Evolutionary conservation across 108 stramenopile genomes (phyloP).

Genomic region (Mayamaea pseudoterrestris): DNA sequence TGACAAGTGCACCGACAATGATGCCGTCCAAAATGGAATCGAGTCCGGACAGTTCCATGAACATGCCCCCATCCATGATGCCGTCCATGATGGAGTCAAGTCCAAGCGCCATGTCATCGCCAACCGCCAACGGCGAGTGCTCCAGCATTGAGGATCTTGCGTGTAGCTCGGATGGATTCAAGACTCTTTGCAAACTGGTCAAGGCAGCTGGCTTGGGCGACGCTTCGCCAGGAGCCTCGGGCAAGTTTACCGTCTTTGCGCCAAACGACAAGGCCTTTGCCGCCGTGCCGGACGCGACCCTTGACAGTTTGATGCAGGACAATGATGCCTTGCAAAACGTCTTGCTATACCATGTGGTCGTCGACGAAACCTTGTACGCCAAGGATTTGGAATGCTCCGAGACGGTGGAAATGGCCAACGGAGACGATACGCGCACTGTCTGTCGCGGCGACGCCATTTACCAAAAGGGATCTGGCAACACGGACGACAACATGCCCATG

Average conservation of each 20-base stretch:
- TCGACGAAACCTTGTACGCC: neutral
- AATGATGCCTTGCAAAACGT: conserved; percentile 3
- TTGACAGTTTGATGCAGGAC: neutral
- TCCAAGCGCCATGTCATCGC: too few relatives aligned
- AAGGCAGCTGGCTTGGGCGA: conserved; percentile 22
- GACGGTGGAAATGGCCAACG: conserved; percentile 24
- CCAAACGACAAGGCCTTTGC: conserved; percentile 32
- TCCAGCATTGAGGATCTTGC: conserved; percentile 19
- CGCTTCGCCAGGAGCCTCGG: conserved; percentile 6
- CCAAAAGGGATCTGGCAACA: conserved; percentile 10
- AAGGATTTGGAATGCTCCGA: conserved; percentile 7
- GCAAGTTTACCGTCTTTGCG: conserved; percentile 11
- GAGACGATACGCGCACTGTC: conserved; percentile 11
- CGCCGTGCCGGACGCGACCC: neutral
- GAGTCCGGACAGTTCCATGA: too few relatives aligned
- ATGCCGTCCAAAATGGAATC: too few relatives aligned
- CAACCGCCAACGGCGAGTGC: too few relatives aligned
- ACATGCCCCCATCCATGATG: too few relatives aligned
- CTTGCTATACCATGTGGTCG: conserved; percentile 11
- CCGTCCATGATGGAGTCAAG: too few relatives aligned
- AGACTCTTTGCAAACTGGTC: conserved; percentile 21
- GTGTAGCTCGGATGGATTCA: conserved; percentile 9
- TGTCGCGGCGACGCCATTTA: conserved; percentile 1
- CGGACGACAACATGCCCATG: neutral
- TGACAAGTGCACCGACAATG: too few relatives aligned